Percentiles rank a stretch among this genome's conserved stretches.
Conservation (phyloP, 2,329 filamentous ascomycete species). For the Aspergillus unguis region DNA sequence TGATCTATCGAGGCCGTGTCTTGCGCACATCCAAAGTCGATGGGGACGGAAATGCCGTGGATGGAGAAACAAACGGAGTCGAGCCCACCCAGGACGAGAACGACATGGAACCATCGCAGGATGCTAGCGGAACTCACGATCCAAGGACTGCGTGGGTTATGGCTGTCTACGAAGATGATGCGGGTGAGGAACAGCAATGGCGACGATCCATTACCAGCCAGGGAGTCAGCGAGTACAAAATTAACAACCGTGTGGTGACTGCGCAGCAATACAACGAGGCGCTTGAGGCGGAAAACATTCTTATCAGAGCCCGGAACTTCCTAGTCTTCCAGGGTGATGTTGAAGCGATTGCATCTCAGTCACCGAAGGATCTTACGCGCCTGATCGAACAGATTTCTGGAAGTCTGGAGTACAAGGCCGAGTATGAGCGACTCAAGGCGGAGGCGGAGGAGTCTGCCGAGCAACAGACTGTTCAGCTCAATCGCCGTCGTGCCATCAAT, state of each 20-base stretch:
- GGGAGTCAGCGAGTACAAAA: conserved; percentile 90
- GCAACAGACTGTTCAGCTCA: conserved; percentile 82
- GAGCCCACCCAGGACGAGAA: conserved; percentile 55
- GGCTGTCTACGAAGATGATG: conserved; percentile 98
- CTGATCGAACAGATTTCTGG: conserved; percentile 97
- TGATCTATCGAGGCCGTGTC: conserved; percentile 93
- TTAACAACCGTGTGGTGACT: conserved; percentile 86
- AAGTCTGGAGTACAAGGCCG: conserved; percentile 87
- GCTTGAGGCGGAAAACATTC: conserved; percentile 87
- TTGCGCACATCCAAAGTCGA: conserved; percentile 90
- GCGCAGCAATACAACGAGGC: conserved; percentile 92
- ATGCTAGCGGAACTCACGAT: conserved; percentile 60
- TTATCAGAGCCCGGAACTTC: conserved; percentile 98
- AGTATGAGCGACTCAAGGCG: conserved; percentile 86
- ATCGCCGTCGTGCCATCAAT: conserved; percentile 88
- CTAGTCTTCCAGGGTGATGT: conserved; percentile 98
- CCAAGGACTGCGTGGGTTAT: conserved; percentile 98
- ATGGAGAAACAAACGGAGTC: conserved; percentile 61
- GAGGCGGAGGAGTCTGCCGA: conserved; percentile 84
- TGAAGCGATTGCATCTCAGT: conserved; percentile 92
- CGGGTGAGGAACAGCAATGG: conserved; percentile 91
- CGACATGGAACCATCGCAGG: conserved; percentile 61
- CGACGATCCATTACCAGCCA: conserved; percentile 87
- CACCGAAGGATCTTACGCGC: conserved; percentile 85
- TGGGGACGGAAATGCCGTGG: conserved; percentile 69